Percentiles rank a stretch among this genome's conserved stretches.
phyloP scores from a whole-genome alignment of 805 yeast species.

The Candida nemodendra region DNA sequence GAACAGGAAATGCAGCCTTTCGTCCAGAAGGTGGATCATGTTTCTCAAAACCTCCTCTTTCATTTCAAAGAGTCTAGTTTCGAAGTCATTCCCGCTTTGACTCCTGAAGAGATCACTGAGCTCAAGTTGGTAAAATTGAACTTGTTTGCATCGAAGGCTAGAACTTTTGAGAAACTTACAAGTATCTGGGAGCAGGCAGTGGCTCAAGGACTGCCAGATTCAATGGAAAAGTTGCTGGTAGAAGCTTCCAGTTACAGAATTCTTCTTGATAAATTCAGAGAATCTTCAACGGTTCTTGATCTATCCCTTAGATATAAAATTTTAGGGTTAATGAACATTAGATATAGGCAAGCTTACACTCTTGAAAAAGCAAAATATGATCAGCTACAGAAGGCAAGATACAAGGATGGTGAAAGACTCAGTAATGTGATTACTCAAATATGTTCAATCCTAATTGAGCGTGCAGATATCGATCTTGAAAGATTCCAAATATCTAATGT shows the following conservation, averaged over 20 bases:
- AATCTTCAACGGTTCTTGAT: conserved; percentile 6
- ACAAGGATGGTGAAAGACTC: conserved; percentile 19
- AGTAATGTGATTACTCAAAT: conserved; percentile 33
- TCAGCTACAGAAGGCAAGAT: conserved; percentile 14
- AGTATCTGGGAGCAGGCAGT: conserved; percentile 35
- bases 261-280: conserved; percentile 36
- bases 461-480: conserved; percentile 53
- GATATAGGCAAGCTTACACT: conserved; percentile 41
- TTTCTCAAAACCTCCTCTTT: conserved; percentile 7
- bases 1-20: conserved; percentile 6
- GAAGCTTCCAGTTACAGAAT: conserved; percentile 46
- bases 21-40: conserved; percentile 17
- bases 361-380: conserved; percentile 25
- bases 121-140: conserved; percentile 32
- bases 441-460: conserved; percentile 44
- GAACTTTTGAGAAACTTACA: conserved; percentile 28
- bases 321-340: conserved; percentile 37
- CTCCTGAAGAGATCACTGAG: conserved; percentile 32
- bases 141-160: conserved; percentile 29
- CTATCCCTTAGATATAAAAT: conserved; percentile 38
- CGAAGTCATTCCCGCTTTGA: conserved; percentile 30
- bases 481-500: conserved; percentile 38
- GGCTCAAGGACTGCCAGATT: conserved; percentile 22
- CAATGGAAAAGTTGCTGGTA: conserved; percentile 38
- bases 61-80: conserved; percentile 19